phyloP scores from a whole-genome alignment of 768 basidiomycete genomes.

The Suillus spraguei region DNA sequence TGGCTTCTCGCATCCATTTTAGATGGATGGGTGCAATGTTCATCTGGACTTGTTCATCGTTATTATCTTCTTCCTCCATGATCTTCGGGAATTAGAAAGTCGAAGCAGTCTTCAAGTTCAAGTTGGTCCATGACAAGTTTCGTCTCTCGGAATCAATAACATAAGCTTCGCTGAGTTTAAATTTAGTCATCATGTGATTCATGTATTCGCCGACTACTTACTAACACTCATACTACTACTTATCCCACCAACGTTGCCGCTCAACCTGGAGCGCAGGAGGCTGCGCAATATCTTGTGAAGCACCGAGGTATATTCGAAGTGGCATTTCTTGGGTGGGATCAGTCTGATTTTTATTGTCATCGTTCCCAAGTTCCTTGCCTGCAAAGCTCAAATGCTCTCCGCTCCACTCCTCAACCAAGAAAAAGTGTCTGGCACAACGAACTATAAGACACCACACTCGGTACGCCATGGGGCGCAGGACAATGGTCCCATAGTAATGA shows the following conservation, averaged over 20 bases:
- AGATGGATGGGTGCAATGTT: constrained; percentile 35
- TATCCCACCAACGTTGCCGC: not conserved
- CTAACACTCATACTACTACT: not conserved
- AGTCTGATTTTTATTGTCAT: not conserved
- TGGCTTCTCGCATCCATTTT: constrained; percentile 83
- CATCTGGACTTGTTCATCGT: constrained; percentile 4
- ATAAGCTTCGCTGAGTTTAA: constrained; percentile 1
- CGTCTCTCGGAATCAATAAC: not conserved
- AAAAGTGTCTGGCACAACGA: constrained; percentile 6
- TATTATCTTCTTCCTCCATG: not conserved
- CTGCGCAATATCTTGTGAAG: not conserved
- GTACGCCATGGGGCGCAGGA: not conserved
- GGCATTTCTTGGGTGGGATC: not conserved
- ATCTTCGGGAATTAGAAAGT: not conserved
- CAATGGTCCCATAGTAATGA: not conserved
- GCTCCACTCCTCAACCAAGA: not conserved
- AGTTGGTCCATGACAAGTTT: too few species aligned
- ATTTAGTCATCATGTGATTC: not conserved
- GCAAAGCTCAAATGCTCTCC: not conserved
- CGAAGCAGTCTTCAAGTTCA: not conserved
- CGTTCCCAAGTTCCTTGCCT: not conserved
- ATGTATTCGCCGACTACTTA: not conserved
- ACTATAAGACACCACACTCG: not conserved
- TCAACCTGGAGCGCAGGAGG: not conserved
- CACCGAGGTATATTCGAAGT: not conserved